Percentiles rank a stretch among this genome's conserved stretches.
phyloP scores from a whole-genome alignment of 108 stramenopile genomes.

The Skeletonema potamos region DNA sequence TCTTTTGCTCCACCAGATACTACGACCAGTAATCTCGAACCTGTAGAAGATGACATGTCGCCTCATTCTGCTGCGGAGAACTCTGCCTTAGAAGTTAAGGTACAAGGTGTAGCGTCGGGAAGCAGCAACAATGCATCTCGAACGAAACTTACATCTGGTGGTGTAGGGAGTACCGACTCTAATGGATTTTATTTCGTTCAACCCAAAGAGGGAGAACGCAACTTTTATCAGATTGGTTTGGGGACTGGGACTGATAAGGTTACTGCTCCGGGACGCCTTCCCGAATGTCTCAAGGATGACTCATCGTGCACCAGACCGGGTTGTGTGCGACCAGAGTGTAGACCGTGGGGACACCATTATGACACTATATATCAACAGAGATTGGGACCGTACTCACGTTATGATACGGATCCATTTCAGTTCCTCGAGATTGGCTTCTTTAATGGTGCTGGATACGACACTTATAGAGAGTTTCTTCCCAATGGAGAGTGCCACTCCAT shows the following conservation, averaged over 20 bases:
- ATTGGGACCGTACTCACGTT: constrained; percentile 35
- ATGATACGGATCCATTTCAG: constrained; percentile 50
- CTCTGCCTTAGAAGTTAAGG: too few relatives aligned
- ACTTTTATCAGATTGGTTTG: constrained; percentile 22
- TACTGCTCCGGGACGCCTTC: background rate
- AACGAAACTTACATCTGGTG: background rate
- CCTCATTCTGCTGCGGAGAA: too few relatives aligned
- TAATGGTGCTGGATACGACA: constrained; percentile 45
- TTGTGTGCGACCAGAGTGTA: constrained; percentile 26
- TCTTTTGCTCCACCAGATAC: background rate
- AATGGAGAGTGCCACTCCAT: constrained; percentile 51
- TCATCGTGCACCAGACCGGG: constrained; percentile 19
- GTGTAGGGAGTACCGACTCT: background rate
- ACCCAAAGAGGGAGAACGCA: constrained; percentile 17
- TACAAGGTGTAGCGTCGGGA: background rate
- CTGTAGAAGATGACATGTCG: too few relatives aligned
- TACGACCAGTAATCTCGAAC: too few relatives aligned
- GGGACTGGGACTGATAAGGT: constrained; percentile 19
- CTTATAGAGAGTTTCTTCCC: constrained; percentile 43
- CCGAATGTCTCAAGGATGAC: constrained; percentile 12
- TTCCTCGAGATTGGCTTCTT: constrained; percentile 66
- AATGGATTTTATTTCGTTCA: constrained; percentile 23
- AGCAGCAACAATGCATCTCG: background rate
- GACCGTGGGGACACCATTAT: constrained; percentile 59
- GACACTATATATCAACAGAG: constrained; percentile 59